Evolutionary conservation across 2,329 filamentous ascomycete genomes (phyloP), one percentile per base, ranked within the genome.

Genomic region (Didymella segeticola): DNA sequence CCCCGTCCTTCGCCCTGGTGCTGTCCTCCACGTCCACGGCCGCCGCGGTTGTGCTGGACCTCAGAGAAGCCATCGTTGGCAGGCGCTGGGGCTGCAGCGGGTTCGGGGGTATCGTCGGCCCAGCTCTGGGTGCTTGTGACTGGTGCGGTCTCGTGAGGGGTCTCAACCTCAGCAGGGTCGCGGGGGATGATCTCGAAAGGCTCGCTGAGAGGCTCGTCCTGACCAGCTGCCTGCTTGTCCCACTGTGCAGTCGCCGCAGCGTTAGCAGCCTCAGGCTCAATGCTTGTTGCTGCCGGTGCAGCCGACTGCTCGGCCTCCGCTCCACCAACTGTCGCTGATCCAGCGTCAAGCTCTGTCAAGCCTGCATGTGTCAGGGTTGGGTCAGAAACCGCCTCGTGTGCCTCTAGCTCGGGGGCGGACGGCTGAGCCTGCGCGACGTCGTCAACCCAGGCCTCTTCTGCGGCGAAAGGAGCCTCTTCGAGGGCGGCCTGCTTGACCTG

Each of bases 131-230:
- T 86, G 39, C 86, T 83, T n/a, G 84, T 86, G 22, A 85, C 84
- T 17, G 75, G 69, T 12, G 75, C 74, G 17, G 71, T 60, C 39
- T 81, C 77, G 34, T 85, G 72, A 30, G 85, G 86, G 30, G 82
- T 85, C 57, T 95, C 90, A 5, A 89, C 88, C 80, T 96, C 91
- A 45, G 85, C 78, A 39, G 87, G 83, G 68, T 93, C 85, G 51
- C 88, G 86, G 45, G 90, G 86, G 37, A 90, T 80, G 72, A 91
- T 86, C 56, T 96, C 88, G 85, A 90, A 95, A 47, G 82, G 83
- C 62, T 93, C 89, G 23, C 81, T 78, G 34, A 81, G 70, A 20
- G 81, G 78, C 49, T 81, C 78, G 43, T 79, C 77, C 19, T 80
- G 77, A 14, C 74, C 77, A 34, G 73, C 71, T 41, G 75, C 71